Evolutionary conservation across 441 rosid genomes (phyloP).

Genomic region (Pelargonium myrrhifolium): DNA sequence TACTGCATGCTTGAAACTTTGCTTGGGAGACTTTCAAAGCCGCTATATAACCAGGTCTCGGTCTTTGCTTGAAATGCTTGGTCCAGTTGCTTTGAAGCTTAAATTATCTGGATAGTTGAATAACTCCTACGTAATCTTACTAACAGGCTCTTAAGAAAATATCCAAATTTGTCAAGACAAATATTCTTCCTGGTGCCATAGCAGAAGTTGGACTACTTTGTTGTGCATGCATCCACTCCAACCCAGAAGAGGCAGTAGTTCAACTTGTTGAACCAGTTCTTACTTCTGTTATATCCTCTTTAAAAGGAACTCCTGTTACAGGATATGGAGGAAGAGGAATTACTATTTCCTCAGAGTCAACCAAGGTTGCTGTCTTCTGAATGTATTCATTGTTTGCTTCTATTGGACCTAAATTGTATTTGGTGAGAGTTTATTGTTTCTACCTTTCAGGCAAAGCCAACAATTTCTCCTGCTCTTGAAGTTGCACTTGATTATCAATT

Average conservation of each 20-base stretch:
- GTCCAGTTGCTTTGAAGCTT: slow-evolving; percentile 8
- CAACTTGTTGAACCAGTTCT: slow-evolving; percentile 87
- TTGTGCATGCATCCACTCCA: slow-evolving; percentile 94
- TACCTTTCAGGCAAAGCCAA: slow-evolving; percentile 54
- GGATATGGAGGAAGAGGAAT: slow-evolving; percentile 87
- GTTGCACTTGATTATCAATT: slow-evolving; percentile 89
- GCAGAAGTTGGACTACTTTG: slow-evolving; percentile 99
- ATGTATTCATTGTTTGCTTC: slow-evolving; percentile 23
- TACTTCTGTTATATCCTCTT: slow-evolving; percentile 68
- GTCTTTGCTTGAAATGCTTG: slow-evolving; percentile 21
- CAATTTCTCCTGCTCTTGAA: slow-evolving; percentile 96
- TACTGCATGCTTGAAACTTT: slow-evolving; percentile 98
- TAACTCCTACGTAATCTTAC: slow-evolving; percentile 13
- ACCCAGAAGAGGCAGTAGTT: slow-evolving; percentile 86
- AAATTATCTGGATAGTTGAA: background rate
- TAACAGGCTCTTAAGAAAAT: slow-evolving; percentile 92
- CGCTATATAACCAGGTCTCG: slow-evolving; percentile 77
- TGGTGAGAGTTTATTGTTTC: slow-evolving; percentile 17
- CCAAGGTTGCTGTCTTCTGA: slow-evolving; percentile 49
- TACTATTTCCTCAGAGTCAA: slow-evolving; percentile 39
- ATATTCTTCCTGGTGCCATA: slow-evolving; percentile 98
- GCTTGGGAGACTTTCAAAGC: slow-evolving; percentile 84
- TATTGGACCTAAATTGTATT: slow-evolving; percentile 20
- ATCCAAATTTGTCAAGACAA: slow-evolving; percentile 86
- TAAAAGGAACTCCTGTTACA: slow-evolving; percentile 80